Conservation (phyloP, 2,329 filamentous ascomycete genomes). For the Ophidiomyces ophidiicola region DNA sequence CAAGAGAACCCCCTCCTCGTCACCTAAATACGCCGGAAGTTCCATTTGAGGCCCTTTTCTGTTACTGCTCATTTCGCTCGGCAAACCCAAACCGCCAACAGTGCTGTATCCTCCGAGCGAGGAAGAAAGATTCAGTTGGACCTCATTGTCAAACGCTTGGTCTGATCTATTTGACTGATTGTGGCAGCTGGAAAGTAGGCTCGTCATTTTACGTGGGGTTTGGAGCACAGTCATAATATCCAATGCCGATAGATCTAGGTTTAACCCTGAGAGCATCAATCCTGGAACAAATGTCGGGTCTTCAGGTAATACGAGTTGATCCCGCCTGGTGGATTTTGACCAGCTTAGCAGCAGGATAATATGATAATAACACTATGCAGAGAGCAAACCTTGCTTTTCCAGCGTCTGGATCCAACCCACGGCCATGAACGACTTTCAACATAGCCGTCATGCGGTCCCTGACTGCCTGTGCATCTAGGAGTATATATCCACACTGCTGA, state of each 20-base stretch:
- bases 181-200: conserved; percentile 26
- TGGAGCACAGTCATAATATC: conserved; percentile 26
- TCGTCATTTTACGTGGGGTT: conserved; percentile 22
- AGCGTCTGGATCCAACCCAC: conserved; percentile 56
- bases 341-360: neutral
- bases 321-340: conserved; percentile 51
- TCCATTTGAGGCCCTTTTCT: conserved; percentile 24
- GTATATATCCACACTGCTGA: conserved; percentile 77
- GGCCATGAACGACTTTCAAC: conserved; percentile 45
- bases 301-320: conserved; percentile 65
- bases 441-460: conserved; percentile 61
- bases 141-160: conserved; percentile 17
- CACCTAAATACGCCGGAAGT: conserved; percentile 22
- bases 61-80: conserved; percentile 31
- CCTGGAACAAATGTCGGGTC: conserved; percentile 70
- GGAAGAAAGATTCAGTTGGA: conserved; percentile 38
- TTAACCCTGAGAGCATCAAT: conserved; percentile 48
- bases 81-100: conserved; percentile 29
- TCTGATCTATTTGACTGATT: conserved; percentile 21
- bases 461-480: conserved; percentile 64
- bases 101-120: conserved; percentile 35
- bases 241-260: conserved; percentile 41
- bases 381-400: conserved; percentile 59
- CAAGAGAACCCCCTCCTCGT: conserved; percentile 36
- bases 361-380: no score